These are phyloP conservation scores for Dactylellina drechsleri DNA, from an alignment of 2,329 filamentous ascomycete species.

Conservation along the genomic window DNA sequence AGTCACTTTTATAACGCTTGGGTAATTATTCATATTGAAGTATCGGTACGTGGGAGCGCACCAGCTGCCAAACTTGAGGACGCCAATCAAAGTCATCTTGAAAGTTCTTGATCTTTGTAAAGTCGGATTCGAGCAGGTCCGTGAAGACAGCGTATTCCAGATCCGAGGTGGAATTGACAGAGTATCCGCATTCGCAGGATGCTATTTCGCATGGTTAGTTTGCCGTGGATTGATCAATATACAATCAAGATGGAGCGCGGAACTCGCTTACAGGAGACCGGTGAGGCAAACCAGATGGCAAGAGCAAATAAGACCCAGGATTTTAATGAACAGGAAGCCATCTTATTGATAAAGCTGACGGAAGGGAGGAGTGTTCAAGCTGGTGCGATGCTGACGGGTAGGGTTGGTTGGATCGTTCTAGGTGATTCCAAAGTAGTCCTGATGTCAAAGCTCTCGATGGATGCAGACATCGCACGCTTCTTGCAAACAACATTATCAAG, in stretches of 20 bases:
- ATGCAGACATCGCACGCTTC: no score
- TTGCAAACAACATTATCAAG: no score
- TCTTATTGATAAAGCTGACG: not conserved
- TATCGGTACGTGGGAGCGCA: not conserved
- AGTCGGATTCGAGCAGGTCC: conserved; percentile 77
- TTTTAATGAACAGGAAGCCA: conserved; percentile 4
- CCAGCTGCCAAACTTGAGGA: conserved; percentile 73
- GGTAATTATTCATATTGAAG: not conserved
- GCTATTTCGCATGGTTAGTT: conserved; percentile 14
- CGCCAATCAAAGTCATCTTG: conserved; percentile 70
- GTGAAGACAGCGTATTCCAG: conserved; percentile 69
- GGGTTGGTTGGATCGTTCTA: no score
- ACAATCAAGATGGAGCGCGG: no score
- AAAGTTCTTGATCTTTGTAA: conserved; percentile 68
- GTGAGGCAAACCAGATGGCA: conserved; percentile 7
- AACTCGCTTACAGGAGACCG: conserved; percentile 13
- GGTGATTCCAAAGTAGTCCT: no score
- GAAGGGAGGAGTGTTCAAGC: no score
- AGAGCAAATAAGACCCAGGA: not conserved
- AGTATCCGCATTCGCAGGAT: conserved; percentile 77
- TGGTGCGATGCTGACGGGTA: no score
- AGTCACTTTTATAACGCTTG: no score
- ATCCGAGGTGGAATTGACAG: conserved; percentile 65
- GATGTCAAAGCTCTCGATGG: no score
- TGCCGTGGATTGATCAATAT: not conserved